Base-by-base conservation (phyloP, 2,329 filamentous ascomycete species). In the Cladosporium sphaerospermum region DNA sequence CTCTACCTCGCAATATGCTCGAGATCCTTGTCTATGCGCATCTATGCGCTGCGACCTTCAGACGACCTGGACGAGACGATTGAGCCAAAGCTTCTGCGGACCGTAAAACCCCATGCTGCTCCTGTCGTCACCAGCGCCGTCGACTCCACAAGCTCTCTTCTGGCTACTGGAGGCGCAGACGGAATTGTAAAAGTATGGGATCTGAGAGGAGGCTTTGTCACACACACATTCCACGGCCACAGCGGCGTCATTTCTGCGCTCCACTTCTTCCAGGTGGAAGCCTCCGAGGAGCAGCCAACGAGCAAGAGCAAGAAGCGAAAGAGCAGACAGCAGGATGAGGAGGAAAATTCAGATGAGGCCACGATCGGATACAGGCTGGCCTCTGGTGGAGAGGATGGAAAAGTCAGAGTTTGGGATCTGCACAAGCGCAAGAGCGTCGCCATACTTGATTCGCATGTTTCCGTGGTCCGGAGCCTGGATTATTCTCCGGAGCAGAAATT, bases 161-260 rank as follows among this genome's bases (percentile, higher is more conserved):
- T 99, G 41, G 93, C 91, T 13, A 97, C 92, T 13, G 93, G 95
- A 57, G 89, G 88, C 45, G 91, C 93, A 3, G 93, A 99, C 67
- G 93, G 93, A 19, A 82, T 87, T 1, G 88, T 97, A 63, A 99
- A 99, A 70, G 85, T 99, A 49, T 99, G 92, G 92, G 93, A 99
- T 71, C 89, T 99, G 55, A 78, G 79, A 46, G 89, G 85, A 42
- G 93, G 93, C 18, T 97, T 88, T 69, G 84, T 90, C 32, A 99
- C 95, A 28, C 93, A 99, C 71, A 96, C 89, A 0, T 95, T 99
- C 70, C 87, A 92, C 61, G 91, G 91, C 1, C 92, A 95, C 53
- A 90, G 90, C 55, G 91, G 93, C 9, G 80, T 99, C 18, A 82
- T 99, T 4, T 96, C 93, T 10, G 89, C 93, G 0, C 76, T 99